Evolutionary conservation across 371 early-diverging fungal species (phyloP).

Genomic region (Blakeslea trispora): DNA sequence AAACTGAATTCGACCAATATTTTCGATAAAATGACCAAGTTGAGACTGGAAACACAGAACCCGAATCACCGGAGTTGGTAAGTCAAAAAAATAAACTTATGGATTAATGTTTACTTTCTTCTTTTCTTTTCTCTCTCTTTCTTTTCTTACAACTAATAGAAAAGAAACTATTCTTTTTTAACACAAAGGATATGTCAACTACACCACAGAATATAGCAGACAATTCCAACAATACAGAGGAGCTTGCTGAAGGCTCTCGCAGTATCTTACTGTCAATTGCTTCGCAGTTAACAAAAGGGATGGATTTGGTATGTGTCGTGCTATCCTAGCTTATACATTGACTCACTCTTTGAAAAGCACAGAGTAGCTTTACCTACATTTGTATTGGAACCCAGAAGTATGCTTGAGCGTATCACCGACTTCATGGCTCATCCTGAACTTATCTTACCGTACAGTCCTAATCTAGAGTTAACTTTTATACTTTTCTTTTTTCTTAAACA

Average conservation of each 20-base stretch:
- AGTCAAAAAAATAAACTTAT: constrained; percentile 6
- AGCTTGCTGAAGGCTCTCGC: constrained; percentile 84
- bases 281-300: constrained; percentile 84
- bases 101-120: neutral
- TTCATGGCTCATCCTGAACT: constrained; percentile 94
- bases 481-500: too few species aligned
- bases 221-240: constrained; percentile 68
- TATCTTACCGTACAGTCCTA: constrained; percentile 76
- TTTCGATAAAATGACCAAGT: too few species aligned
- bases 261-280: constrained; percentile 87
- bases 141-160: neutral
- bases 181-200: neutral
- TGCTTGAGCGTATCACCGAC: constrained; percentile 95
- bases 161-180: constrained; percentile 3
- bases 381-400: constrained; percentile 93
- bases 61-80: neutral
- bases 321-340: neutral
- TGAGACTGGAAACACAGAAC: too few species aligned
- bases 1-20: too few species aligned
- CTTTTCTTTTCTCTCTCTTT: constrained; percentile 6
- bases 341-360: constrained; percentile 28
- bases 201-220: constrained; percentile 21
- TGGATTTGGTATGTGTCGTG: constrained; percentile 64
- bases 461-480: too few species aligned
- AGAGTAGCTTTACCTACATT: constrained; percentile 95